Evolutionary conservation across 192 early-diverging fungal genomes (phyloP), one percentile per base, ranked within the genome.

Genomic region (Dissophora ornata): DNA sequence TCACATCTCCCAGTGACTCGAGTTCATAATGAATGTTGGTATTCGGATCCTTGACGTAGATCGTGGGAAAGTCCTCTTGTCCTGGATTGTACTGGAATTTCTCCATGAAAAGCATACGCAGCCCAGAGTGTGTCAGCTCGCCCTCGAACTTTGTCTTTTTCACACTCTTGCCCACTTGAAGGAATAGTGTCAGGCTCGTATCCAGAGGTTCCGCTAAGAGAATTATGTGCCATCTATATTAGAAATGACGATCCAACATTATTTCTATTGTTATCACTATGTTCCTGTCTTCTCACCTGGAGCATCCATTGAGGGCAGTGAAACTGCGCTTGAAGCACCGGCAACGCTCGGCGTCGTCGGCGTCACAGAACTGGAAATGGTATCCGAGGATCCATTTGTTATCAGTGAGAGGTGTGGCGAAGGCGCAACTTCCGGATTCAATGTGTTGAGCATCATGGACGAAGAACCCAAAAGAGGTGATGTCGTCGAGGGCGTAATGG

Each of bases 81-180:
- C 84, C 86, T 30, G 90, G 75, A 45, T 84, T 85, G 55, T 83
- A 87, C 46, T 79, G 80, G 53, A 90, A 93, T 52, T 89, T 89
- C 53, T 93, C 91, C 55, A 91, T 89, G 69, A 93, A 93, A 40
- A 93, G 54, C 80, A 91, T 89, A 46, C 83, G 67, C n/a, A 93
- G 69, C 0, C 83, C 80, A 8, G 89, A 82, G 21, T 85, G 78
- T 32, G 84, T 88, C 29, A 87, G 68, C 9, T 84, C 82, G 11
- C 86, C 90, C 30, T 74, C 62, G 26, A 90, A 82, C 13, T 28
- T 49, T 1, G 84, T 82, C 59, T 87, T 85, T 48, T 91, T 90
- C 3, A 83, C 81, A 13, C 87, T 83, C 50, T 91, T 89, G 2
- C 81, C 86, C 1, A 93, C 71, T 79, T 91, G 86, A 30, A 93